These are phyloP conservation scores for Amesomyces nigricolor DNA, from an alignment of 2,329 filamentous ascomycete genomes.

Conservation along the genomic window DNA sequence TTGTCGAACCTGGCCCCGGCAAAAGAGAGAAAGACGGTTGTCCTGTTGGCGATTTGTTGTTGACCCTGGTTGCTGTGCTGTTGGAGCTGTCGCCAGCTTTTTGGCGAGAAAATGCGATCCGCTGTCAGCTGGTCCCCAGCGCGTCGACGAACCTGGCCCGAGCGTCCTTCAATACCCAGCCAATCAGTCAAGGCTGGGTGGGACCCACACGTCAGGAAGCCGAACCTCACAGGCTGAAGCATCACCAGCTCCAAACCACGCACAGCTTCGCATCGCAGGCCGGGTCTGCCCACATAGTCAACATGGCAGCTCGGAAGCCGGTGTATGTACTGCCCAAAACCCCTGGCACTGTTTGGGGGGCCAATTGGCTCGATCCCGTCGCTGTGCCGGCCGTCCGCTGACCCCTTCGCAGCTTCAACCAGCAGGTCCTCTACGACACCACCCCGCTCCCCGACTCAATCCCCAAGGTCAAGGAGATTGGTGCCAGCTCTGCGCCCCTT, in stretches of 20 bases:
- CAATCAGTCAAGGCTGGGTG: slow-evolving; percentile 15
- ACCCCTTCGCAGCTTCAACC: slow-evolving; percentile 69
- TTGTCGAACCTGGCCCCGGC: background rate
- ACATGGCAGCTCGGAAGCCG: slow-evolving; percentile 56
- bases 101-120: background rate
- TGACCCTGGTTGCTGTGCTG: background rate
- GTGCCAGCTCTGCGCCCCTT: slow-evolving; percentile 85
- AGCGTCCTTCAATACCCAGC: slow-evolving; percentile 7
- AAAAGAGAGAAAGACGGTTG: background rate
- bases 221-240: slow-evolving; percentile 21
- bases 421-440: slow-evolving; percentile 88
- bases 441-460: slow-evolving; percentile 90
- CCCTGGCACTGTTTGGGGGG: too few relatives aligned
- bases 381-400: background rate
- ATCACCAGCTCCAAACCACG: slow-evolving; percentile 27
- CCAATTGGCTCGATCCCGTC: slow-evolving; percentile 14
- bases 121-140: background rate
- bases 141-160: background rate
- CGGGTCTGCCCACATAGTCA: slow-evolving; percentile 35
- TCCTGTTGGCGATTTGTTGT: background rate
- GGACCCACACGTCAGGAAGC: slow-evolving; percentile 21
- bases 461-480: slow-evolving; percentile 89
- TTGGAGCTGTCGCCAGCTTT: background rate
- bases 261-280: slow-evolving; percentile 23
- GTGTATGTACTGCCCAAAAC: slow-evolving; percentile 39